Evolutionary conservation across 2,329 filamentous ascomycete species (phyloP).

Genomic region (Talaromyces sp.): DNA sequence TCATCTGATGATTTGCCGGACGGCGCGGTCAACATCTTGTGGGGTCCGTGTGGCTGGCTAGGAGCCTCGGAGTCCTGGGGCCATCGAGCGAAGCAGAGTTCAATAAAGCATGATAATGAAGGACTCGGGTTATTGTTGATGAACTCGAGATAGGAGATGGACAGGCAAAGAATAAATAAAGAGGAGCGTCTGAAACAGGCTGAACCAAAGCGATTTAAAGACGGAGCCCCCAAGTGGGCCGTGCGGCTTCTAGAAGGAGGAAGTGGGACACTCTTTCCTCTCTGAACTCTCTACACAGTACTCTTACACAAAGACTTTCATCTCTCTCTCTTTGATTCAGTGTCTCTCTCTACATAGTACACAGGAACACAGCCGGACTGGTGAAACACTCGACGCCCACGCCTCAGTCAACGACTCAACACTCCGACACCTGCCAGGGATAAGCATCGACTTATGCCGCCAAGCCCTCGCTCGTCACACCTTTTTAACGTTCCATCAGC

Average conservation of each 20-base stretch:
- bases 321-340: too few species aligned
- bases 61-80: neutral
- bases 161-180: neutral
- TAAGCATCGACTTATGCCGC: slow-evolving; percentile 2
- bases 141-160: neutral
- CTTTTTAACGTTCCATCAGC: neutral
- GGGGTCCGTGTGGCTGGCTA: slow-evolving; percentile 6
- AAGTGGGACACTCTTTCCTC: neutral
- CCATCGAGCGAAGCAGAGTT: neutral
- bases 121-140: neutral
- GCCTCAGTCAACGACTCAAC: neutral
- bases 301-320: neutral
- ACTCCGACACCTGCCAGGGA: neutral
- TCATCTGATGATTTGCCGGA: slow-evolving; percentile 7
- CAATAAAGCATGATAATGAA: neutral
- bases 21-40: slow-evolving; percentile 10
- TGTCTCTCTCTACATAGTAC: too few species aligned
- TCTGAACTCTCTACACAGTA: too few species aligned
- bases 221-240: neutral
- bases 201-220: neutral
- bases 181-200: neutral
- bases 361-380: neutral
- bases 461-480: neutral
- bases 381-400: neutral
- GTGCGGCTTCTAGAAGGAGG: slow-evolving; percentile 5